These are phyloP conservation scores for Emergomyces pasteurianus DNA, from an alignment of 2,329 filamentous ascomycete species.

Conservation along the genomic window DNA sequence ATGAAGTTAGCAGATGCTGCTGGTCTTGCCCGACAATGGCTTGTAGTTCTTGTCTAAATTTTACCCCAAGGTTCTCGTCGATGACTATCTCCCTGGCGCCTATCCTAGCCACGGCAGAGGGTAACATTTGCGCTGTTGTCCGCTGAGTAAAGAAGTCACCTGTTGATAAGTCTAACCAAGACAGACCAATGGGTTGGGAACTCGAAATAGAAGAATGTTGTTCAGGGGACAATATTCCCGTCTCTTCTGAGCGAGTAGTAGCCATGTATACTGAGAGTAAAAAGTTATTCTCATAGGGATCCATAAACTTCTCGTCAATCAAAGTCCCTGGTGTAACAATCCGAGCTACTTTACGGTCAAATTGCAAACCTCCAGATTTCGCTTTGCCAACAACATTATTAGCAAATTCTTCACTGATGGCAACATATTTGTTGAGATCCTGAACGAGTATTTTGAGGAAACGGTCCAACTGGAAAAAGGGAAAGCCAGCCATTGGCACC, in stretches of 20 bases:
- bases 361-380: conserved; percentile 66
- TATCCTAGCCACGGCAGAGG: conserved; percentile 73
- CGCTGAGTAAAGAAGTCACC: conserved; percentile 84
- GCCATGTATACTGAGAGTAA: conserved; percentile 65
- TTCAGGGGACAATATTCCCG: conserved; percentile 14
- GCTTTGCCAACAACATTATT: conserved; percentile 58
- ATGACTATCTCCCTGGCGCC: conserved; percentile 76
- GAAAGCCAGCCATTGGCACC: conserved; percentile 91
- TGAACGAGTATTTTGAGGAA: conserved; percentile 89
- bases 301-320: conserved; percentile 96
- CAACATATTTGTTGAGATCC: conserved; percentile 81
- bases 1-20: conserved; percentile 59
- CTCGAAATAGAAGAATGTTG: conserved; percentile 21
- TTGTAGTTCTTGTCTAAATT: conserved; percentile 51
- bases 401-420: conserved; percentile 84
- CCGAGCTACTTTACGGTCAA: conserved; percentile 71
- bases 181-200: conserved; percentile 54
- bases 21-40: conserved; percentile 62
- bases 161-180: conserved; percentile 92
- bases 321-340: conserved; percentile 90
- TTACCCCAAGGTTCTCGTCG: conserved; percentile 48
- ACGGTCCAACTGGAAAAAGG: conserved; percentile 81
- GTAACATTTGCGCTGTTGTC: conserved; percentile 56
- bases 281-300: conserved; percentile 88
- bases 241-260: conserved; percentile 3